These are phyloP conservation scores for Ophioceras dolichostomum DNA, from an alignment of 2,329 filamentous ascomycete species.

Conservation along the genomic window DNA sequence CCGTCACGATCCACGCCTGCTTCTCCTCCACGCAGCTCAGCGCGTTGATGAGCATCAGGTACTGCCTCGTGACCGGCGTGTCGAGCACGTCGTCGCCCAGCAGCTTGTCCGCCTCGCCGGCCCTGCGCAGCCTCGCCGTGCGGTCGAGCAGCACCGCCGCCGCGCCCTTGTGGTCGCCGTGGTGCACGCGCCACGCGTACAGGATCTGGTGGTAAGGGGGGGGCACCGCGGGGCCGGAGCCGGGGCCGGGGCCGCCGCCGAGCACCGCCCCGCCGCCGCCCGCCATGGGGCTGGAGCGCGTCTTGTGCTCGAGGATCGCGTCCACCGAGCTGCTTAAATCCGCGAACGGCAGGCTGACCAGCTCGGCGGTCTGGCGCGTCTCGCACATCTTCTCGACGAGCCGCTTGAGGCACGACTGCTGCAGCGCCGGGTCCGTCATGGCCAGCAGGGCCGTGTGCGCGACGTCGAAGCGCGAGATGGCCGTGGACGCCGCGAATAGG, in stretches of 20 bases:
- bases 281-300: conserved; percentile 41
- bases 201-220: conserved; percentile 79
- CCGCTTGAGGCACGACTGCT: conserved; percentile 56
- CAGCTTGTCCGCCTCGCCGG: conserved; percentile 47
- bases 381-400: conserved; percentile 61
- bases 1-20: conserved; percentile 68
- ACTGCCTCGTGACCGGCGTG: conserved; percentile 58
- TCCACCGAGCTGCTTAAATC: conserved; percentile 71
- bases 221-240: conserved; percentile 47
- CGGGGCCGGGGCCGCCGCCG: conserved; percentile 37
- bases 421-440: conserved; percentile 60
- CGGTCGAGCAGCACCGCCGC: conserved; percentile 51
- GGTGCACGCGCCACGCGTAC: conserved; percentile 79
- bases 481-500: conserved; percentile 70
- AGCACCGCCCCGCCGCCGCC: not conserved
- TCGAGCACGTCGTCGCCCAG: conserved; percentile 44
- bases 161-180: conserved; percentile 74
- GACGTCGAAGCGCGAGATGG: conserved; percentile 67
- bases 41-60: conserved; percentile 86
- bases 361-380: conserved; percentile 48
- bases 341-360: conserved; percentile 69
- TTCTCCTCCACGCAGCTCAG: conserved; percentile 73
- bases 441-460: conserved; percentile 70
- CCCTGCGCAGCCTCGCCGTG: conserved; percentile 46
- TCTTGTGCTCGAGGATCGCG: conserved; percentile 59